These are phyloP conservation scores for Gynochthodes officinalis DNA, from an alignment of 257 asterid species.

Conservation along the genomic window DNA sequence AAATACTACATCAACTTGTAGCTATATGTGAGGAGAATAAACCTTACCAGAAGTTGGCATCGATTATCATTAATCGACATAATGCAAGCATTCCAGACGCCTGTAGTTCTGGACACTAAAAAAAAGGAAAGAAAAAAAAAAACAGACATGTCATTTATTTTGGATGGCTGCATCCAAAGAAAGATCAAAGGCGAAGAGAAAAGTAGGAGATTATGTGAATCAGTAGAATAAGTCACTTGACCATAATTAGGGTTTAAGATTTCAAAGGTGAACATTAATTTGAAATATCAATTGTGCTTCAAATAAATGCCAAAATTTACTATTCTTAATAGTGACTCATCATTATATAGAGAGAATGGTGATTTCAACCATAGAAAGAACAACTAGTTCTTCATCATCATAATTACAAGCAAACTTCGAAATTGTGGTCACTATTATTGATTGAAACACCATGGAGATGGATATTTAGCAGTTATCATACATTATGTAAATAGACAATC, in stretches of 20 bases:
- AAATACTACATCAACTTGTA: constrained; percentile 3
- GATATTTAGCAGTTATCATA: neutral
- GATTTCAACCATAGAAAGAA: neutral
- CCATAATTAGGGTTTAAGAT: neutral
- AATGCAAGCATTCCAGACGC: constrained; percentile 94
- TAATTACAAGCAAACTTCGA: neutral
- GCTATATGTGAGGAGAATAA: constrained; percentile 1
- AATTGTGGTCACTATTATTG: neutral
- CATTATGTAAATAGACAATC: neutral
- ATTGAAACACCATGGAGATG: neutral
- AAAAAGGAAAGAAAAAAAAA: constrained; percentile 23
- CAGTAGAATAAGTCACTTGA: neutral
- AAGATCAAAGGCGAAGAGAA: neutral
- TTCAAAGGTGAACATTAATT: neutral
- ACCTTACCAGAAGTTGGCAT: constrained; percentile 82
- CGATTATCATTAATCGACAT: constrained; percentile 86
- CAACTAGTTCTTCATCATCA: neutral
- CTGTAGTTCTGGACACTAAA: constrained; percentile 82
- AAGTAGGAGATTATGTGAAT: neutral
- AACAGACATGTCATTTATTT: constrained; percentile 28
- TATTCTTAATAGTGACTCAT: neutral
- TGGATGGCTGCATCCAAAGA: neutral
- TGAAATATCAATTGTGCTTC: neutral
- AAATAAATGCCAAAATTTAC: neutral
- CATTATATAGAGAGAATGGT: neutral